Base-by-base conservation (phyloP, 2,329 filamentous ascomycete genomes). In the Blumeria graminis region DNA sequence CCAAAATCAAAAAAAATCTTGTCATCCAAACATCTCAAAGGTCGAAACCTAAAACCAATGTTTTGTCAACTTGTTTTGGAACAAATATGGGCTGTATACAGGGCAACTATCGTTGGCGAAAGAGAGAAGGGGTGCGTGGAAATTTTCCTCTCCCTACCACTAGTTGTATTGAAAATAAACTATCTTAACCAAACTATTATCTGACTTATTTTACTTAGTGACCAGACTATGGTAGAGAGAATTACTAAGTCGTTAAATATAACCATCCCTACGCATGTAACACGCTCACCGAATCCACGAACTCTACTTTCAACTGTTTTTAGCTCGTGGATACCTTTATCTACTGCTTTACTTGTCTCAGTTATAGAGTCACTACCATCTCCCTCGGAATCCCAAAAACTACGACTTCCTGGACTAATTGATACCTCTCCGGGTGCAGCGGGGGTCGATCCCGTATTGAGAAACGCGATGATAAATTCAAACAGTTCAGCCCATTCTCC, bases 1-100 rank as follows among this genome's bases (percentile, higher is more conserved):
- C 88, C 92, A 6, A 98, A 96, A 69, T 94, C 89, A 0, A 98
- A 94, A 68, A 86, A 94, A 65, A 82, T 98, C 0, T 73, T 98
- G 6, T 85, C 83, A 0, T 78, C 82, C 33, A 96, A 94, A 69
- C 92, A 98, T 71, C 73, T 98, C 55, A 96, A 94, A 67, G 92
- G 92, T 3, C 77, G 92, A 51, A 79, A 83, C 58, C 71, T 98
- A 59, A 98, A 96, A 70, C 92, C 92, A 8, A 87, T 98, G 77
- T 98, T 98, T 68, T 92, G 96, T 13, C 92, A 96, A 68, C 74
- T 98, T 54, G 92, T 98, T 6, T 74, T 98, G 56, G 92, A 96
- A 62, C 90, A 88, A 58, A 82, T 98, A 56, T 98, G 92, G 92
- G 88, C 89, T 32, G 86, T 92, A 9, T 98, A 98, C 66, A 80